A percentile compares a stretch with the other conserved stretches of the same genome.
Conservation (phyloP, 306 rosid species). For the Casuarina glauca region DNA sequence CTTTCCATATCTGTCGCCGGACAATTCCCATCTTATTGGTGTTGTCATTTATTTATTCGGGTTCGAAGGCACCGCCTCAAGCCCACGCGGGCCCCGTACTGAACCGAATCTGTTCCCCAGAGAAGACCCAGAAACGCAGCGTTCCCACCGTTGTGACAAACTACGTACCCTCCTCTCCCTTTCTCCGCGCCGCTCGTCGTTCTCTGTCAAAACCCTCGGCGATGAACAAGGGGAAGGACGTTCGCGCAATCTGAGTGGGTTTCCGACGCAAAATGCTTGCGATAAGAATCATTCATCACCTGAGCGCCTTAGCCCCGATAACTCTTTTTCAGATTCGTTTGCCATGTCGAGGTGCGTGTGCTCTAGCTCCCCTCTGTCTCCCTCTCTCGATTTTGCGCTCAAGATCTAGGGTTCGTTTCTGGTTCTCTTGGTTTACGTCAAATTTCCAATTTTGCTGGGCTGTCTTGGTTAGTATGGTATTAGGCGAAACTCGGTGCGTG, state of each 20-base stretch:
- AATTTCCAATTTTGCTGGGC: neutral
- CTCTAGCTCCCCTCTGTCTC: neutral
- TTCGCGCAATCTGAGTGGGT: constrained; percentile 2
- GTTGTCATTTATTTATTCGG: neutral
- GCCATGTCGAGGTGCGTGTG: constrained; percentile 52
- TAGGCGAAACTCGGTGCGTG: neutral
- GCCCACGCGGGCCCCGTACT: constrained; percentile 13
- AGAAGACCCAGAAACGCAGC: neutral
- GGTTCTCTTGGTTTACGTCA: neutral
- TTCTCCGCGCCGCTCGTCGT: neutral
- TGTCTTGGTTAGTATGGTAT: neutral
- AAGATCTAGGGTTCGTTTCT: neutral
- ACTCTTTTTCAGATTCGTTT: constrained; percentile 26
- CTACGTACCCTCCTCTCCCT: neutral
- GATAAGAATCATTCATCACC: constrained; percentile 16
- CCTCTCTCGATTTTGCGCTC: neutral
- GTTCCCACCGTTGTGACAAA: neutral
- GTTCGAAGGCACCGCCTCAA: neutral
- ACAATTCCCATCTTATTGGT: no score
- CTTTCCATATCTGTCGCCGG: no score
- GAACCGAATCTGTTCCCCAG: neutral
- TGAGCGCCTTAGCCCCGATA: constrained; percentile 23
- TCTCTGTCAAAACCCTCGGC: constrained; percentile 9
- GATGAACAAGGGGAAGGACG: constrained; percentile 4
- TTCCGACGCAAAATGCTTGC: constrained; percentile 40